Percentiles rank a stretch among this genome's conserved stretches.
These are phyloP conservation scores for Fusarium albosuccineum DNA, from an alignment of 2,329 filamentous ascomycete genomes.

Conservation along the genomic window DNA sequence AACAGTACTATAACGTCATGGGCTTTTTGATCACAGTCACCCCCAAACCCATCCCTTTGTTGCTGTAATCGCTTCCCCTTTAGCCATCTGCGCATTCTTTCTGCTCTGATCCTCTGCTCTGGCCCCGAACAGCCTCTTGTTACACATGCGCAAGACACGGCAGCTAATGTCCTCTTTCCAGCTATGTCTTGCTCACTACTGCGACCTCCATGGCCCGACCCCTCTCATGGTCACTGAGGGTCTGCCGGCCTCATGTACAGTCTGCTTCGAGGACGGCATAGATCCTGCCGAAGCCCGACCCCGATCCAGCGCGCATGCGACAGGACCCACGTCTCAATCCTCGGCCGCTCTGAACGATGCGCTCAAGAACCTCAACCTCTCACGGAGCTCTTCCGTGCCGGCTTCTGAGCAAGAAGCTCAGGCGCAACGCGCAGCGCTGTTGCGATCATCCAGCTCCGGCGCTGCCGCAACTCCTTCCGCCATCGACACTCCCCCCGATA, in stretches of 20 bases:
- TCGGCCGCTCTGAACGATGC: slow-evolving; percentile 60
- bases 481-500: slow-evolving; percentile 70
- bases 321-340: slow-evolving; percentile 50
- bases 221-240: slow-evolving; percentile 79
- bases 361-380: slow-evolving; percentile 62
- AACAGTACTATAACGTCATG: slow-evolving; percentile 41
- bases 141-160: slow-evolving; percentile 47
- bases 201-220: slow-evolving; percentile 77
- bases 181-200: slow-evolving; percentile 78
- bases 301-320: slow-evolving; percentile 55
- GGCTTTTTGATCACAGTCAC: slow-evolving; percentile 36
- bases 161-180: slow-evolving; percentile 59
- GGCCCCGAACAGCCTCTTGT: slow-evolving; percentile 17
- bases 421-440: slow-evolving; percentile 57
- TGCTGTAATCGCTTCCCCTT: slow-evolving; percentile 29
- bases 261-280: slow-evolving; percentile 65
- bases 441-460: slow-evolving; percentile 55
- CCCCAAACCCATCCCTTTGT: slow-evolving; percentile 27
- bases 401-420: slow-evolving; percentile 61
- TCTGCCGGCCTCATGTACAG: slow-evolving; percentile 69
- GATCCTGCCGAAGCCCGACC: slow-evolving; percentile 51
- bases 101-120: slow-evolving; percentile 10
- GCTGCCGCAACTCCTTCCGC: slow-evolving; percentile 55
- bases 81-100: slow-evolving; percentile 15
- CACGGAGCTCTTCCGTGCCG: slow-evolving; percentile 59